A percentile compares a stretch with the other conserved stretches of the same genome.
phyloP scores from a whole-genome alignment of 805 yeast genomes.

The Candida quercuum region DNA sequence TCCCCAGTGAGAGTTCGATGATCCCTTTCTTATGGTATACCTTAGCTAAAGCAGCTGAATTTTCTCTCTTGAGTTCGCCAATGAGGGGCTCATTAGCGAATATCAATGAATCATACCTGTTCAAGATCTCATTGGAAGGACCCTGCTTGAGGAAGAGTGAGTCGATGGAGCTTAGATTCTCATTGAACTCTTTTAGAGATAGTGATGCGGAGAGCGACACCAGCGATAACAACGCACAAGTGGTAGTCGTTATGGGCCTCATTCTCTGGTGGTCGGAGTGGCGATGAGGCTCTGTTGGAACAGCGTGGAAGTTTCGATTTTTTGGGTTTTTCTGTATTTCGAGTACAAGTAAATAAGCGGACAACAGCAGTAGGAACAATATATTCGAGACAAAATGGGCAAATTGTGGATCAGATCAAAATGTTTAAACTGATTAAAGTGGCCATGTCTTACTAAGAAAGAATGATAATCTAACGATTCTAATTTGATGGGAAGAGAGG shows the following conservation, averaged over 20 bases:
- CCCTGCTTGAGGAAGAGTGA: conserved; percentile 11
- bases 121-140: conserved; percentile 17
- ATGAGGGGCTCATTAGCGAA: conserved; percentile 6
- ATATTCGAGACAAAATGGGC: too few relatives aligned
- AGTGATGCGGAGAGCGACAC: neutral
- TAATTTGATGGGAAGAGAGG: too few relatives aligned
- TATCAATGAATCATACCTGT: conserved; percentile 13
- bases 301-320: too few relatives aligned
- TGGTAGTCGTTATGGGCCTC: neutral
- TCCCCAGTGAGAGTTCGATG: conserved; percentile 51
- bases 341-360: too few relatives aligned
- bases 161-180: conserved; percentile 14
- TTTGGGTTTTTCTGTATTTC: neutral
- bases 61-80: conserved; percentile 3
- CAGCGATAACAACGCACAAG: neutral
- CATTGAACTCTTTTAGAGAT: conserved; percentile 7
- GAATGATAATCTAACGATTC: too few relatives aligned
- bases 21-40: conserved; percentile 56
- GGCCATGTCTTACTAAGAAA: too few relatives aligned
- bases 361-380: too few relatives aligned
- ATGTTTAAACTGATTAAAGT: too few relatives aligned
- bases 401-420: too few relatives aligned
- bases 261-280: neutral
- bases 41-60: conserved; percentile 29
- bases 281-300: too few relatives aligned